Conservation (phyloP, 2,329 filamentous ascomycete species). For the Pseudogymnoascus sp. region DNA sequence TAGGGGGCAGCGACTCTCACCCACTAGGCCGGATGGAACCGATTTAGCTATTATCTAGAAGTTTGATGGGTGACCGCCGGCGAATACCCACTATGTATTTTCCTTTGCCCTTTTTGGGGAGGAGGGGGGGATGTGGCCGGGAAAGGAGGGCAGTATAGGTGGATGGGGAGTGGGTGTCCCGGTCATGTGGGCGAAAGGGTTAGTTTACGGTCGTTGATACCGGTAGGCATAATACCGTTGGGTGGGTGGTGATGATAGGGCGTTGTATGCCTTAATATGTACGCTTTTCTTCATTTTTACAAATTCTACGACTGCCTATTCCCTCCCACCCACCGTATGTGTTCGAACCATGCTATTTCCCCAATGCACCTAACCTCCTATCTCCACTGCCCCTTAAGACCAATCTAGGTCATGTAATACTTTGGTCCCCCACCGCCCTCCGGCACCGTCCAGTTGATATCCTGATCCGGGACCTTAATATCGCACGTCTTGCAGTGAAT, state of each 20-base stretch:
- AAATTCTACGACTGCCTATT: neutral
- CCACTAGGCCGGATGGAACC: no score
- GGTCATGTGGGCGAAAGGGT: no score
- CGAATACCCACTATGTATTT: no score
- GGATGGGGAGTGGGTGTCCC: no score
- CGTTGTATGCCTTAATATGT: neutral
- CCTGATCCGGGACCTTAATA: constrained; percentile 93
- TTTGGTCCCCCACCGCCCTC: constrained; percentile 77
- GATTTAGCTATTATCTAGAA: no score
- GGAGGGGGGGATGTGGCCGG: no score
- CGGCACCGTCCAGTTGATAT: constrained; percentile 95
- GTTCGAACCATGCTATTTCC: neutral
- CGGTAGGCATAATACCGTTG: no score
- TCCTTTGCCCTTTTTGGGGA: no score
- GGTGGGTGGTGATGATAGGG: neutral
- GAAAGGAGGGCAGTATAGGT: no score
- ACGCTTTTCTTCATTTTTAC: neutral
- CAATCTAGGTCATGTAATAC: constrained; percentile 53
- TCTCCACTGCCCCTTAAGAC: neutral
- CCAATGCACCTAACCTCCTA: neutral
- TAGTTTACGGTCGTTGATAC: no score
- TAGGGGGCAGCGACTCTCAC: no score
- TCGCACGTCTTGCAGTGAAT: constrained; percentile 99
- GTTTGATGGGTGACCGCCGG: no score
- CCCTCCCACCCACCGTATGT: neutral